Conservation (phyloP, 1,139 yeast genomes). For the Pneumocystis sp. region DNA sequence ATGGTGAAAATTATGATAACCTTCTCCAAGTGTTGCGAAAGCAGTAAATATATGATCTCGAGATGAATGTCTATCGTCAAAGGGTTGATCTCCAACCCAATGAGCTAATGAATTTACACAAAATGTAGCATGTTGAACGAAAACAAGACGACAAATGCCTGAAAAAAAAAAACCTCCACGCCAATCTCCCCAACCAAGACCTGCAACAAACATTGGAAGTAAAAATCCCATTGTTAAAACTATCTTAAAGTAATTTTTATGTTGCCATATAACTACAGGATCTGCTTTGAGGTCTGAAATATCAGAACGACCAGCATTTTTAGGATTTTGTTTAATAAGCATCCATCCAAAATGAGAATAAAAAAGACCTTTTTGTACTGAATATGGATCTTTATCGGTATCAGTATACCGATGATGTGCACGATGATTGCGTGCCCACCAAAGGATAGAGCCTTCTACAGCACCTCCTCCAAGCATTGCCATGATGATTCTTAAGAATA, state of each 20-base stretch:
- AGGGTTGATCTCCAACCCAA: constrained; percentile 96
- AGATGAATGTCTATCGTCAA: constrained; percentile 94
- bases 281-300: constrained; percentile 82
- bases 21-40: constrained; percentile 92
- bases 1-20: constrained; percentile 98
- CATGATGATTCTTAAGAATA: constrained; percentile 54
- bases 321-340: constrained; percentile 86
- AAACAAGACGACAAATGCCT: constrained; percentile 67
- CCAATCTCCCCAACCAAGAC: constrained; percentile 74
- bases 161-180: constrained; percentile 87
- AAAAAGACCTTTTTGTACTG: constrained; percentile 92
- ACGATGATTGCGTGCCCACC: constrained; percentile 99
- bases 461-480: constrained; percentile 90
- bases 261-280: constrained; percentile 84
- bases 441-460: constrained; percentile 90
- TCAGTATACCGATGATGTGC: constrained; percentile 96
- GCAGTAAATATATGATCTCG: constrained; percentile 93
- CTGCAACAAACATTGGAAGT: constrained; percentile 64
- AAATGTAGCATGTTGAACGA: constrained; percentile 94
- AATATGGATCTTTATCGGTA: constrained; percentile 92
- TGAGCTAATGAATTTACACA: constrained; percentile 97
- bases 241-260: constrained; percentile 65
- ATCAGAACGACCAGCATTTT: constrained; percentile 89
- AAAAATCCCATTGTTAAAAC: constrained; percentile 56
- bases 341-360: constrained; percentile 97